These are phyloP conservation scores for Fusarium chlamydosporum DNA, from an alignment of 2,329 filamentous ascomycete genomes.

Conservation along the genomic window DNA sequence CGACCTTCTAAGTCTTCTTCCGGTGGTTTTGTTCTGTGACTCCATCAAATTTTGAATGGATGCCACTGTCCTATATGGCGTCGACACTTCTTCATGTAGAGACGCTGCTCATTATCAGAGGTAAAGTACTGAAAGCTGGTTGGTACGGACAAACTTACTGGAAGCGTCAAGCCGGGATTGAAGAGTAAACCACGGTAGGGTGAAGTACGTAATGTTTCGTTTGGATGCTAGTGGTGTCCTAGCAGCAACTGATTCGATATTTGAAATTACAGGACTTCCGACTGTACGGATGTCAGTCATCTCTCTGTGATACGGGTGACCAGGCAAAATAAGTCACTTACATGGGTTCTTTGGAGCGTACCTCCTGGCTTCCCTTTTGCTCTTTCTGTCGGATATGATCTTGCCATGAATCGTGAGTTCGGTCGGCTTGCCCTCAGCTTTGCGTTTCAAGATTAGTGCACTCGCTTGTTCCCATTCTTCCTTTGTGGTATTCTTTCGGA, in stretches of 20 bases:
- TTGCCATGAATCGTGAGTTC: not conserved
- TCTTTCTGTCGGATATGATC: not conserved
- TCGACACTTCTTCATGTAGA: not conserved
- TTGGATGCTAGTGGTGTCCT: not conserved
- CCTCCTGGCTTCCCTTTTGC: not conserved
- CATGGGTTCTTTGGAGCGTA: not conserved
- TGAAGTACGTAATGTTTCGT: not conserved
- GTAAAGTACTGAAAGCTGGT: no score
- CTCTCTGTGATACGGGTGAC: no score
- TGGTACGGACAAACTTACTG: no score
- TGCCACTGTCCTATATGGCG: no score
- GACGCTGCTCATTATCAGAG: not conserved
- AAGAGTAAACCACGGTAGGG: not conserved
- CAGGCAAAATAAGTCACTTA: not conserved
- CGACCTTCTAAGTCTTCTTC: fast-evolving
- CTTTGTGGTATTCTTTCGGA: not conserved
- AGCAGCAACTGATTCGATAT: not conserved
- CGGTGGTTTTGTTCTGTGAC: not conserved
- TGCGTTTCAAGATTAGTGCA: not conserved
- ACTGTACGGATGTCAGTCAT: not conserved
- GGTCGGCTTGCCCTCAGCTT: not conserved
- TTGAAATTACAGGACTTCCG: not conserved
- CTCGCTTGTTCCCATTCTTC: conserved; percentile 1
- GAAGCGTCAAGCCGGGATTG: no score
- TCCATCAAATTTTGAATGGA: not conserved